Base-by-base conservation (phyloP, 805 yeast genomes). In the Blastobotrys americana region DNA sequence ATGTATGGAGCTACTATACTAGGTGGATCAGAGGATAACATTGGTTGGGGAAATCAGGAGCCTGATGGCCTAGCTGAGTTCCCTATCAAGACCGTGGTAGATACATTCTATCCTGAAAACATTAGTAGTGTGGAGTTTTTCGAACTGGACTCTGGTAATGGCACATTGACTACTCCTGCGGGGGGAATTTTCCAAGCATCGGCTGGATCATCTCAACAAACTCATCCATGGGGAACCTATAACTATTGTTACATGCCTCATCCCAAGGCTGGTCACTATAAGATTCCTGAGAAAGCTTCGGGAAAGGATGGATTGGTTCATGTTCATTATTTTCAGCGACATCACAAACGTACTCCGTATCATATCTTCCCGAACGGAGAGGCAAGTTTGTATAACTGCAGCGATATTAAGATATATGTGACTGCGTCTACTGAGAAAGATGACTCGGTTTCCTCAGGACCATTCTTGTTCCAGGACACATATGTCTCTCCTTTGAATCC, bases 221-320 rank as follows among this genome's bases (percentile, higher is more conserved):
- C 10, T 8, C 8, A 8, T 13, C 10, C 31, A 13, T 25, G 31
- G 31, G 69, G 70, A 23, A 55, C 50, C 10, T 70, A 70, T 53
- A 63, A 69, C 58, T 70, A 67, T 53, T 70, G 74, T 51, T 64
- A 64, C 51, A 70, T 70, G 73, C 74, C 74, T 4, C 73, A 66
- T 47, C 64, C 68, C 34, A 56, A 63, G 10, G 59, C 65, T 16
- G 61, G 56, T 23, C 51, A 52, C 17, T 68, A 62, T 45, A 55
- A 54, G 25, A 34, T 35, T 3, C 21, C 55, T 22, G 44, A 47
- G 1, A 41, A 33, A 35, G 52, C 41, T n/a, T 42, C 48, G 10
- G 39, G 41, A 17, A n/a, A n/a, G n/a, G 53, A 48, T 5, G 27
- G 37, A 25, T 42, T 69, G 37, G 51, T 57, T 10, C 68, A 66